These are phyloP conservation scores for Arabidopsis arenosa DNA, from an alignment of 345 rosid genomes.

Conservation along the genomic window DNA sequence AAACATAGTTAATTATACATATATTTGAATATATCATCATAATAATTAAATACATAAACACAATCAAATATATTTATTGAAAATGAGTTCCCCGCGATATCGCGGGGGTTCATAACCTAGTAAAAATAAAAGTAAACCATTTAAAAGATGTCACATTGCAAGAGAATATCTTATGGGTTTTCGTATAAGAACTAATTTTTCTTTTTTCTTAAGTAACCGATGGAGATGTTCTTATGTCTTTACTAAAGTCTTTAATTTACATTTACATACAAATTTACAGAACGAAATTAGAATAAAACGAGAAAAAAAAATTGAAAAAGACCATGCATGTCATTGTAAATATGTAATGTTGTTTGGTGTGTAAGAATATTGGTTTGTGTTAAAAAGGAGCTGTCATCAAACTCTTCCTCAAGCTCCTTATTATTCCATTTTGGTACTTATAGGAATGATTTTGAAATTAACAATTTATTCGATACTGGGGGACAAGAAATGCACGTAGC, in stretches of 20 bases:
- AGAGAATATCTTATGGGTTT: no score
- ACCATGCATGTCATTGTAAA: not conserved
- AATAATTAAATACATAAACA: no score
- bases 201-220: no score
- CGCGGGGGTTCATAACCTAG: no score
- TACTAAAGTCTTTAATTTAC: not conserved
- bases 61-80: no score
- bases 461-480: conserved; percentile 6
- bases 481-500: conserved; percentile 1
- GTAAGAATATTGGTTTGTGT: conserved; percentile 10
- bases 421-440: conserved; percentile 36
- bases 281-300: not conserved
- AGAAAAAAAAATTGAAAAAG: conserved; percentile 5
- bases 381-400: conserved; percentile 32
- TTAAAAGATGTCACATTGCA: no score
- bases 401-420: conserved; percentile 7
- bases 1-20: no score
- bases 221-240: no score
- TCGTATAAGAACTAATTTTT: no score
- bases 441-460: not conserved
- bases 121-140: no score
- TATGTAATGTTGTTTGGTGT: conserved; percentile 5
- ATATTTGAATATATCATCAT: no score
- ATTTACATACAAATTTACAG: not conserved
- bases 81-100: no score